phyloP scores from a whole-genome alignment of 2,329 filamentous ascomycete genomes.

The Helotiales sp. region DNA sequence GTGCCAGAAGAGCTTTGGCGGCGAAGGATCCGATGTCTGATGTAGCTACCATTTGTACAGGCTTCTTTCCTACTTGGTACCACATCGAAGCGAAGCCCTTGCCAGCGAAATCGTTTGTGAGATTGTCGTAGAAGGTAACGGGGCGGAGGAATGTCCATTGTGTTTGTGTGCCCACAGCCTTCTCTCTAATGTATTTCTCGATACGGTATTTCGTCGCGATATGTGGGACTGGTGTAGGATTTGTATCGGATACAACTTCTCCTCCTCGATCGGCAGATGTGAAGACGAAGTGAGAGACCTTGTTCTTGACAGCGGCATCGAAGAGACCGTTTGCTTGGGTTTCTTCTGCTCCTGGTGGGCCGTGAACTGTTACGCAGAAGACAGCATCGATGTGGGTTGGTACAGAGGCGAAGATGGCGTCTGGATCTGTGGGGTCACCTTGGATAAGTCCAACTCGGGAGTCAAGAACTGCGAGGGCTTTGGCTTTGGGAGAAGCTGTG shows the following conservation, averaged over 20 bases:
- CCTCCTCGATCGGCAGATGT: slow-evolving; percentile 64
- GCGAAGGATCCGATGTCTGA: slow-evolving; percentile 48
- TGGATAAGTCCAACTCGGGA: slow-evolving; percentile 50
- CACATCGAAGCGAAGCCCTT: slow-evolving; percentile 30
- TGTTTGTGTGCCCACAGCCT: slow-evolving; percentile 40
- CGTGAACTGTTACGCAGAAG: slow-evolving; percentile 46
- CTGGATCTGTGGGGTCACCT: slow-evolving; percentile 50
- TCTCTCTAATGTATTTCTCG: slow-evolving; percentile 56
- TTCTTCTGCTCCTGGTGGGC: slow-evolving; percentile 41
- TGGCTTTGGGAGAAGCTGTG: slow-evolving; percentile 48
- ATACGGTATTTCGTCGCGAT: slow-evolving; percentile 63
- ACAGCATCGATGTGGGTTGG: slow-evolving; percentile 50
- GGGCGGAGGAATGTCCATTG: slow-evolving; percentile 58
- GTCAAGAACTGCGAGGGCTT: slow-evolving; percentile 41
- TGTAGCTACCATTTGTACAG: slow-evolving; percentile 43
- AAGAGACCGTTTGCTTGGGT: slow-evolving; percentile 58
- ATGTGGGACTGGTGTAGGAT: slow-evolving; percentile 58
- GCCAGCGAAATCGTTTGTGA: slow-evolving; percentile 28
- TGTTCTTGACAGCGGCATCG: slow-evolving; percentile 54
- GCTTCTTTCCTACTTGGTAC: slow-evolving; percentile 30
- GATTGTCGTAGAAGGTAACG: slow-evolving; percentile 55
- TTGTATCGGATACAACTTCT: slow-evolving; percentile 47
- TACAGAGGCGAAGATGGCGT: slow-evolving; percentile 47
- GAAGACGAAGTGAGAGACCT: slow-evolving; percentile 63
- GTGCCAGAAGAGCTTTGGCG: slow-evolving; percentile 42